These are phyloP conservation scores for Escallonia herrerae DNA, from an alignment of 129 eudicot genomes.

Conservation along the genomic window DNA sequence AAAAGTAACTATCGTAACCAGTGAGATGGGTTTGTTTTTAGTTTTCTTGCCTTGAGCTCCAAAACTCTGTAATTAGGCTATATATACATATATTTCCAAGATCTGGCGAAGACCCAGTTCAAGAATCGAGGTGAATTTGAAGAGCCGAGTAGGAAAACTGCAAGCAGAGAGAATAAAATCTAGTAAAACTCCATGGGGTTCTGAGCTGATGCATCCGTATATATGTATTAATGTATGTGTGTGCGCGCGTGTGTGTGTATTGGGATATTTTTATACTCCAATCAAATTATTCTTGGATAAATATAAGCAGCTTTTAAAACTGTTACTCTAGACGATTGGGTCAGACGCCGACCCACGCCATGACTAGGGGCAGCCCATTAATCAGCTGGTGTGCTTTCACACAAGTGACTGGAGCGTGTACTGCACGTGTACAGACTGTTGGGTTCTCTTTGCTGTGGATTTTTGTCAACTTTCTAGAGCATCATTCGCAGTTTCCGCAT, in stretches of 20 bases:
- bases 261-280: too few relatives aligned
- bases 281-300: too few relatives aligned
- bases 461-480: too few relatives aligned
- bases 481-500: too few relatives aligned
- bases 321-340: neutral
- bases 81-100: neutral
- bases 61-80: neutral
- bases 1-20: neutral
- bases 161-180: neutral
- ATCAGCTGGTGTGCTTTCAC: too few relatives aligned
- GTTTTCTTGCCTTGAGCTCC: constrained; percentile 2
- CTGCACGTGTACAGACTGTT: too few relatives aligned
- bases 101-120: neutral
- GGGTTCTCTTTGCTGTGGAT: too few relatives aligned
- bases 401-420: too few relatives aligned
- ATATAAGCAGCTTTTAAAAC: neutral
- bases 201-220: neutral
- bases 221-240: neutral
- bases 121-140: too few relatives aligned
- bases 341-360: neutral
- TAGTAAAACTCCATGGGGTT: constrained; percentile 5
- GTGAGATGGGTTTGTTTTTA: neutral
- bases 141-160: neutral
- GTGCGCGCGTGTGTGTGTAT: neutral
- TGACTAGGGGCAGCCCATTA: neutral